Evolutionary conservation across 2,329 filamentous ascomycete genomes (phyloP).

Genomic region (Calonectria pseudoturangicola): DNA sequence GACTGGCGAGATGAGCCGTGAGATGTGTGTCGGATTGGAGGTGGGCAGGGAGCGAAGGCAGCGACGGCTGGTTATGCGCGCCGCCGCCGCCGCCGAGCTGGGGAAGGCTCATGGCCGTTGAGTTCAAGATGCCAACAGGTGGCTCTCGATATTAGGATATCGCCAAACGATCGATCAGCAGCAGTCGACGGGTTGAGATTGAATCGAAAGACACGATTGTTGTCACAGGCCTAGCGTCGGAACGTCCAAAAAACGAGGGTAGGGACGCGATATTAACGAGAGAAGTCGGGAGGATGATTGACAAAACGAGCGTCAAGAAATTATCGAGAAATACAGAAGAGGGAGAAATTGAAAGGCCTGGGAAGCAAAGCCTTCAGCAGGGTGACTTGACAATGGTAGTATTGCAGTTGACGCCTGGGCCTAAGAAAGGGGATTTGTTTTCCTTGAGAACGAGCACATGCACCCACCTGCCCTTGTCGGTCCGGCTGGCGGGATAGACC

Average conservation of each 20-base stretch:
- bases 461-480: constrained; percentile 33
- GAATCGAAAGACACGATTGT: constrained; percentile 35
- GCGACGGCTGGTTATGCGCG: constrained; percentile 87
- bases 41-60: constrained; percentile 91
- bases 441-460: constrained; percentile 53
- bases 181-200: constrained; percentile 5
- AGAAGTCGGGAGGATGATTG: constrained; percentile 42
- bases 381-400: constrained; percentile 47
- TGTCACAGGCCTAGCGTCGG: constrained; percentile 29
- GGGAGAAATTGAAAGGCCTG: constrained; percentile 43
- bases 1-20: constrained; percentile 88
- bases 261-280: constrained; percentile 51
- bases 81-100: constrained; percentile 71
- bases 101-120: constrained; percentile 77
- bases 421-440: constrained; percentile 58
- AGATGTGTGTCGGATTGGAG: constrained; percentile 86
- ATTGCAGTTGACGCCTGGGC: constrained; percentile 45
- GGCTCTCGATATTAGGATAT: constrained; percentile 50
- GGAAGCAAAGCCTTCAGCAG: constrained; percentile 49
- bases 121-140: constrained; percentile 60
- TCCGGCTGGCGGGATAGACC: constrained; percentile 41
- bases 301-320: constrained; percentile 55
- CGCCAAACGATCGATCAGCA: constrained; percentile 39
- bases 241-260: constrained; percentile 30
- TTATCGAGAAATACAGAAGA: constrained; percentile 39